Conservation (phyloP, 371 early-diverging fungal species). For the Lichtheimia ramosa region DNA sequence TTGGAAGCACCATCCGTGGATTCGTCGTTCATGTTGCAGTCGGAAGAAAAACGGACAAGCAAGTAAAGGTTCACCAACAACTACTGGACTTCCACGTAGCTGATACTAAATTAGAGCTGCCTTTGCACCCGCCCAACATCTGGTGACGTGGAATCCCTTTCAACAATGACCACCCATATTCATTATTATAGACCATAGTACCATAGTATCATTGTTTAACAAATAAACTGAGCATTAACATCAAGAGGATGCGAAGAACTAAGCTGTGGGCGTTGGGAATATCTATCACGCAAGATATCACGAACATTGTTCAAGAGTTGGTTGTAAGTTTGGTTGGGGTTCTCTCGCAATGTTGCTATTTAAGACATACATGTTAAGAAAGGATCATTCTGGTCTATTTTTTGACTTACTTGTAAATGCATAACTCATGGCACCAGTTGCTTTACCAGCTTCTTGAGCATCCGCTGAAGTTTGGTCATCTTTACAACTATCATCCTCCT, state of each 20-base stretch:
- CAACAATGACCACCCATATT: too few species aligned
- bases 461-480: conserved; percentile 93
- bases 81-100: too few species aligned
- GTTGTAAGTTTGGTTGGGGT: conserved; percentile 69
- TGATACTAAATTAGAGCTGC: too few species aligned
- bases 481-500: conserved; percentile 55
- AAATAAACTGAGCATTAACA: conserved; percentile 11
- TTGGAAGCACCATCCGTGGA: conserved; percentile 15
- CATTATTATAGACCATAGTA: too few species aligned
- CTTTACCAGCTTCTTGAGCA: conserved; percentile 57
- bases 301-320: conserved; percentile 76
- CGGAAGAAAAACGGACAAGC: background rate
- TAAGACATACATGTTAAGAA: too few species aligned
- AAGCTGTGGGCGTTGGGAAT: conserved; percentile 83
- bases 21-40: conserved; percentile 15
- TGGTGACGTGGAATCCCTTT: too few species aligned
- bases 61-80: background rate
- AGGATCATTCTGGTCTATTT: conserved; percentile 3
- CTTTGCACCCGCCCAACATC: too few species aligned
- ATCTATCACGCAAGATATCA: conserved; percentile 67
- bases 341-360: conserved; percentile 51
- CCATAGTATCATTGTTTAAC: conserved; percentile 3
- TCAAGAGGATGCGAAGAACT: conserved; percentile 74
- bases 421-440: conserved; percentile 84
- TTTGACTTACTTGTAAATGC: conserved; percentile 67